Base-by-base conservation (phyloP, 805 yeast genomes). In the Grigorovia jiainica region DNA sequence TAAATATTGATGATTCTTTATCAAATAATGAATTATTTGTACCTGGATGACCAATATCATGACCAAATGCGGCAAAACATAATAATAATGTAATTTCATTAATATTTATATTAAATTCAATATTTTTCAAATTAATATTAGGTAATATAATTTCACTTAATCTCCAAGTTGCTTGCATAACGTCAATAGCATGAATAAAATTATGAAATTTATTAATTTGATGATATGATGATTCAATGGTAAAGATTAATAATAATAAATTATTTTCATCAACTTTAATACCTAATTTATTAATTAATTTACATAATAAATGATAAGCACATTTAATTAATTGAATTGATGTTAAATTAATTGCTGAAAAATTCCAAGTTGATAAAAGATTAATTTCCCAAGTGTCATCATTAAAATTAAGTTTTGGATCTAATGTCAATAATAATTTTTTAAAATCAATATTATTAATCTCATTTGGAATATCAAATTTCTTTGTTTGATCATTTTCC, bases 21-120 rank as follows among this genome's bases (percentile, higher is more conserved):
- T 68, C 65, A 58, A 90, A 65, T 49, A 87, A 78, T 30, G 76
- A 75, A 60, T 87, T 86, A 11, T 95, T 87, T n/a, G 87, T 77
- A 2, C 97, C 98, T 0, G 97, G 97, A 61, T 92, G 98, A 18
- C 96, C 95, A 25, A 85, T 78, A 61, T 92, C 98, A 64, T 92
- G 98, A 40, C 97, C 97, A 34, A 89, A 64, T 1, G 95, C 92
- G 0, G 95, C 84, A 10, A 89, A 66, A 27, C 85, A 70, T 21
- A 87, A 63, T 1, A 82, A 75, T 37, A 83, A 63, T 2, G 72
- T 68, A 50, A 81, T 81, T 24, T 57, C 52, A 27, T 27, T 5
- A 7, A 27, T 27, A 27, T 27, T 27, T 7, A 27, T 21, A 21
- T 21, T 21, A 8, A 8, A 6, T 6, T 6, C 6, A 21, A 6